Conservation (phyloP, 345 rosid genomes). For the Populus deltoides region DNA sequence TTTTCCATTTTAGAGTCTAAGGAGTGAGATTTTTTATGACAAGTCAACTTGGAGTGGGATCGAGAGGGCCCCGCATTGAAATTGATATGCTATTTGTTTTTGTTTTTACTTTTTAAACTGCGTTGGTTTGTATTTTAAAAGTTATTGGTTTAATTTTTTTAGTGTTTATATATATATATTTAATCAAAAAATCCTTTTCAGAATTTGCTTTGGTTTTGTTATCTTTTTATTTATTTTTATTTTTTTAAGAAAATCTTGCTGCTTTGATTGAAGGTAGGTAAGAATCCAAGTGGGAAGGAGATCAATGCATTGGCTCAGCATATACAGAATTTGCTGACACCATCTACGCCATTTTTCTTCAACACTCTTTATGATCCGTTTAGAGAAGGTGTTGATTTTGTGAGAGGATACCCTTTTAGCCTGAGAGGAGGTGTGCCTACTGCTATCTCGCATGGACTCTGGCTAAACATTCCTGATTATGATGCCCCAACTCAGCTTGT, state of each 20-base stretch:
- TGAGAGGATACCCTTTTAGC: conserved; percentile 42
- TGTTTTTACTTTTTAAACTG: no score
- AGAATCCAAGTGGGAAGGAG: conserved; percentile 33
- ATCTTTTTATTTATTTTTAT: no score
- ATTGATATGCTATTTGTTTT: no score
- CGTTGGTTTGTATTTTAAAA: no score
- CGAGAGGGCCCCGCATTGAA: no score
- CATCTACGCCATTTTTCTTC: conserved; percentile 37
- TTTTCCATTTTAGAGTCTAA: not conserved
- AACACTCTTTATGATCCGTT: conserved; percentile 40
- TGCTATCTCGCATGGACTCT: conserved; percentile 39
- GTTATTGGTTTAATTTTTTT: no score
- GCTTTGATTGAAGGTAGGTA: conserved; percentile 24
- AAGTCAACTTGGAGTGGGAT: no score
- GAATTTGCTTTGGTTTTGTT: no score
- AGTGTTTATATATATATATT: no score
- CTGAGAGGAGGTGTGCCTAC: conserved; percentile 33
- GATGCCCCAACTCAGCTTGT: conserved; percentile 43
- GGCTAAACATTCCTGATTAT: conserved; percentile 46
- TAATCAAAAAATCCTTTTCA: no score
- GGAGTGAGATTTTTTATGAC: no score
- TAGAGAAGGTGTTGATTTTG: conserved; percentile 35
- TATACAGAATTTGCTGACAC: conserved; percentile 29
- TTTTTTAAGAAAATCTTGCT: no score
- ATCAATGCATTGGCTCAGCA: conserved; percentile 39